Evolutionary conservation across 805 yeast genomes (phyloP), one percentile per base, ranked within the genome.

Genomic region (Kazachstania taianensis): DNA sequence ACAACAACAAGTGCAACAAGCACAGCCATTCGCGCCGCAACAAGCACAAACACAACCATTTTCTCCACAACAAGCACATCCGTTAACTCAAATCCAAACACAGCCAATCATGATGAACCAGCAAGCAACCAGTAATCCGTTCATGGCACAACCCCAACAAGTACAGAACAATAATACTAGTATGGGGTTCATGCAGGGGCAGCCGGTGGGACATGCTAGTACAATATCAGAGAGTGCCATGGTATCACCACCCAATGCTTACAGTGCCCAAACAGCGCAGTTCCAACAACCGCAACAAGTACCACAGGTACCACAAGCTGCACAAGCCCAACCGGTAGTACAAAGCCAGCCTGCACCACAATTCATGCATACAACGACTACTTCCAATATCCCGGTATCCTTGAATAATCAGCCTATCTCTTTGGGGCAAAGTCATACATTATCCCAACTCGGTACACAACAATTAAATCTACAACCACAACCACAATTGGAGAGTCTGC

Each of bases 81-180:
- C 33, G 20, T 39, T 31, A 41, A 34, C 40, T n/a, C n/a, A n/a
- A n/a, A n/a, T n/a, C n/a, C n/a, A 35, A 52, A 46, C 38, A 18
- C 23, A 3, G 20, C 52, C 23, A 43, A 22, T 19, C 28, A 29
- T 14, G 27, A 15, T 10, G 16, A 20, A 8, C 14, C 25, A 15
- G 19, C 30, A 5, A 20, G 33, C 25, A 14, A 2, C n/a, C 41
- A 30, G 22, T 29, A 30, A 33, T 10, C 18, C 12, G 24, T 7
- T 12, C 32, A 20, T 17, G 32, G 22, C 8, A 32, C 38, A 30
- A 28, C 10, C 20, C n/a, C 33, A 29, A 22, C 37, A 16, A 17
- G 10, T 18, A 9, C 28, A 24, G n/a, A n/a, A n/a, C n/a, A n/a
- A n/a, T n/a, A n/a, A n/a, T n/a, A n/a, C n/a, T n/a, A n/a, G n/a